Base-by-base conservation (phyloP, 2,329 filamentous ascomycete genomes). In the Fusarium sp. region DNA sequence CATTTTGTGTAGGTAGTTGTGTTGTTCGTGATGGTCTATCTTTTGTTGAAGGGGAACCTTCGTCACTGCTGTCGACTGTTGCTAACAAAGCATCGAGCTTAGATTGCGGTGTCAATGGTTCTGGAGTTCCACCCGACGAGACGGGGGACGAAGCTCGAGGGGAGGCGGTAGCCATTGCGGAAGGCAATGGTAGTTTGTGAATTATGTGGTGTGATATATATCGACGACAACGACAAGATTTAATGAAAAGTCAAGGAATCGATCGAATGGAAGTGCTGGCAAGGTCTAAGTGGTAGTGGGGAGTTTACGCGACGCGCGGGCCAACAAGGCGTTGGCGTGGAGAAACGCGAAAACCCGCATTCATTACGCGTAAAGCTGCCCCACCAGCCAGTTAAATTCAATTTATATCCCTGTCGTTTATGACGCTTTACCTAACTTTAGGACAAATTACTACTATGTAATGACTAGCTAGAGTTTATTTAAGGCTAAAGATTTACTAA, bases 71-170 rank as follows among this genome's bases (percentile, higher is more conserved):
- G 42, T 86, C 83, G 13, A 88, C 77, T 1, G 81, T 78, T 28
- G 83, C 87, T 26, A 89, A 74, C 52, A 89, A 77, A 20, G 86
- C 86, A 69, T 79, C 82, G 50, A 90, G 81, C 69, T 88, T 90
- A 20, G 88, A 85, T 40, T 79, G 81, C 7, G 87, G 87, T 13
- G 87, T 79, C 50, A 85, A 81, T 43, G 80, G 82, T 58, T 82
- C 79, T 45, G 84, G 80, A 40, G 78, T 79, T 48, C 80, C 82
- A 63, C 77, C 80, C 70, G 79, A 77, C 53, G 78, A 81, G 26
- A 77, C 76, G 40, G 83, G 83, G 43, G 85, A 84, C n/a, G 82
- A 78, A 54, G 83, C 80, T 73, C 80, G 78, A 63, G 82, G 78
- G 36, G 85, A 84, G 38, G 63, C 31, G 38, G 63, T 51, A 75